A percentile compares a stretch with the other conserved stretches of the same genome.
These are phyloP conservation scores for Cornus florida DNA, from an alignment of 148 eudicot species.

Conservation along the genomic window DNA sequence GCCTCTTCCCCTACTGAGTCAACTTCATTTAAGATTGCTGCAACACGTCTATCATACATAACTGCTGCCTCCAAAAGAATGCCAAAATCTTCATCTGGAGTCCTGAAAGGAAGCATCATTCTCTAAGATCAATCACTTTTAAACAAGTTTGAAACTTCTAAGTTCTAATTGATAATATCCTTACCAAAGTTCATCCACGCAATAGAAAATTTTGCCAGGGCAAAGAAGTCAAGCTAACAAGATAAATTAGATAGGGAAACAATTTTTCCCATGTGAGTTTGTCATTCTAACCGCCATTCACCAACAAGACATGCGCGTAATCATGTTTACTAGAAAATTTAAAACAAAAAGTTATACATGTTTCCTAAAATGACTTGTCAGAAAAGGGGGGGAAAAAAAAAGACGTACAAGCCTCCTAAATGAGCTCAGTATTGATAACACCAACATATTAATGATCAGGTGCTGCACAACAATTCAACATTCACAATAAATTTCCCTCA, in stretches of 20 bases:
- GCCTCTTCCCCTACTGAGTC: constrained; percentile 59
- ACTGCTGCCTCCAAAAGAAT: constrained; percentile 98
- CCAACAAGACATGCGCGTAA: not conserved
- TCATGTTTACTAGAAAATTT: no score
- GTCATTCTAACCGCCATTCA: not conserved
- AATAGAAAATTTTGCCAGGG: constrained; percentile 1
- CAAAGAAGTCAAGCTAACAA: not conserved
- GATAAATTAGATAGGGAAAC: not conserved
- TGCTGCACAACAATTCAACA: no score
- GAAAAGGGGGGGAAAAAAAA: no score
- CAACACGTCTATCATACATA: constrained; percentile 96
- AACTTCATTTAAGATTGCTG: constrained; percentile 76
- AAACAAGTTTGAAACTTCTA: not conserved
- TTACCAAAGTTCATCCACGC: not conserved
- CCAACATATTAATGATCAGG: not conserved
- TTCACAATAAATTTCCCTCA: no score
- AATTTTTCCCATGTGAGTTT: not conserved
- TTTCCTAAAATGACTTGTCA: not conserved
- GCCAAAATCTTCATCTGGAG: constrained; percentile 96
- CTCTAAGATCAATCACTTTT: not conserved
- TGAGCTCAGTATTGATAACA: not conserved
- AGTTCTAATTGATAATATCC: not conserved
- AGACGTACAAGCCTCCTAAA: not conserved
- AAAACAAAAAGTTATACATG: no score
- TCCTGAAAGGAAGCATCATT: constrained; percentile 49